These are phyloP conservation scores for Pseudozyma flocculosa DNA, from an alignment of 1,284 basidiomycete genomes.

Conservation along the genomic window DNA sequence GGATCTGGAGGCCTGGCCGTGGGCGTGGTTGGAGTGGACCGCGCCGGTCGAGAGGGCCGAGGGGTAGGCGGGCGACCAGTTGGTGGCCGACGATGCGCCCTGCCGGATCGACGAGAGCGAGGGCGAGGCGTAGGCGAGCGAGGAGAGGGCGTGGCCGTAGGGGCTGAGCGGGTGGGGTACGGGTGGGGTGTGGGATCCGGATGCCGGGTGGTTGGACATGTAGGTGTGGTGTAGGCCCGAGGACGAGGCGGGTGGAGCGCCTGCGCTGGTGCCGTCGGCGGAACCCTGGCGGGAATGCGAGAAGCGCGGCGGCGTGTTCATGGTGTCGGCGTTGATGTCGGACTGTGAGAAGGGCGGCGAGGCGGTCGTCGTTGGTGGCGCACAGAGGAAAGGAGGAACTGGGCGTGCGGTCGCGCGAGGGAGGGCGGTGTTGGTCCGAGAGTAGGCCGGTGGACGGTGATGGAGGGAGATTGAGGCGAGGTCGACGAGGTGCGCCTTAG, in stretches of 20 bases:
- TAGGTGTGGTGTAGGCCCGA: constrained; percentile 32
- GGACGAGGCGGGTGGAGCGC: constrained; percentile 12
- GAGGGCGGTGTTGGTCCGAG: no score
- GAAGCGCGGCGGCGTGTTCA: constrained; percentile 38
- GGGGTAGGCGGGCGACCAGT: constrained; percentile 24
- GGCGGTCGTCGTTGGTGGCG: no score
- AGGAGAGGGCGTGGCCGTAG: constrained; percentile 33
- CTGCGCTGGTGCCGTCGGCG: constrained; percentile 11
- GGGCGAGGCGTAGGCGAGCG: constrained; percentile 29
- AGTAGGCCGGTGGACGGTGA: no score
- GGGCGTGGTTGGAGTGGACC: constrained; percentile 8
- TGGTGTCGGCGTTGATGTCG: no score
- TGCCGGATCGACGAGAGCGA: constrained; percentile 25
- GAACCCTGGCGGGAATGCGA: constrained; percentile 41
- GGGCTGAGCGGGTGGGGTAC: constrained; percentile 25
- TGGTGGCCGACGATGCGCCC: constrained; percentile 7
- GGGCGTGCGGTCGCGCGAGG: no score
- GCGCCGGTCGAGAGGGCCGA: constrained; percentile 15
- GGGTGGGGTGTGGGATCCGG: constrained; percentile 20
- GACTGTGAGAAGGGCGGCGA: no score
- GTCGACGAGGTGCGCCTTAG: no score
- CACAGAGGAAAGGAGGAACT: no score
- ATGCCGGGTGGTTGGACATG: constrained; percentile 10
- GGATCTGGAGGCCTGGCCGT: constrained; percentile 15
- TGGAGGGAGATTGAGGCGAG: no score